A percentile compares a stretch with the other conserved stretches of the same genome.
Evolutionary conservation across 352 stramenopile species (phyloP).

Genomic region (Phytophthora foliorum): DNA sequence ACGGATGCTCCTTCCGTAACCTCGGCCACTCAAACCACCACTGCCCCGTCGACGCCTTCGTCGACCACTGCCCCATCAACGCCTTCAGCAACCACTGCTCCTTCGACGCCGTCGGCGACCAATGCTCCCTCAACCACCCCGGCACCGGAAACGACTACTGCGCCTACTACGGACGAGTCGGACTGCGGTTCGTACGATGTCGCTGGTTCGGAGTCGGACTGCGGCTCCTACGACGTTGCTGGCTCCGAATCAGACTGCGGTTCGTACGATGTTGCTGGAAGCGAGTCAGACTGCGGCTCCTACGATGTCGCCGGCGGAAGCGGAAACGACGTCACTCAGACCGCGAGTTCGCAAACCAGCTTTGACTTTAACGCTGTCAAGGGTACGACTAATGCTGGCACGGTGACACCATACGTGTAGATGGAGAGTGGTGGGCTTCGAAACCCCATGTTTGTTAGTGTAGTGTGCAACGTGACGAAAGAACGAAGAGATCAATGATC

Average conservation of each 20-base stretch:
- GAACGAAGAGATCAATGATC: slow-evolving; percentile 10
- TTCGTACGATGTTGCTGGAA: slow-evolving; percentile 13
- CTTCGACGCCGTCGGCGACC: not conserved
- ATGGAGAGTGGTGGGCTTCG: not conserved
- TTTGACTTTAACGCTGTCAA: slow-evolving; percentile 29
- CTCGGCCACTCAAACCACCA: slow-evolving; percentile 2
- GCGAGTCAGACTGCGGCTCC: slow-evolving; percentile 21
- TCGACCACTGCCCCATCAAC: slow-evolving; percentile 4
- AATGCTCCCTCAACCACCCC: not conserved
- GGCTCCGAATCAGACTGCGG: slow-evolving; percentile 23
- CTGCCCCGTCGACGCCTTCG: slow-evolving; percentile 12
- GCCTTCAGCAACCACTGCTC: not conserved
- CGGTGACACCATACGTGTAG: slow-evolving; percentile 24
- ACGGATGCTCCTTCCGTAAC: slow-evolving; percentile 12
- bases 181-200: slow-evolving; percentile 26
- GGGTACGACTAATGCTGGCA: slow-evolving; percentile 17
- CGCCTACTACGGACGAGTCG: slow-evolving; percentile 3
- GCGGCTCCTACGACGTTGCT: slow-evolving; percentile 15
- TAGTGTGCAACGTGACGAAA: slow-evolving; percentile 10
- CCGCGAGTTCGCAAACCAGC: slow-evolving; percentile 21
- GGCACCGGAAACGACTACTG: not conserved
- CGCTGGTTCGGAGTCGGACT: slow-evolving; percentile 15
- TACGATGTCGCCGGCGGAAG: slow-evolving; percentile 13
- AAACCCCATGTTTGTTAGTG: slow-evolving; percentile 7
- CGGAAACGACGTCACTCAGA: slow-evolving; percentile 7